Evolutionary conservation across 306 rosid genomes (phyloP).

Genomic region (Medicago lupulina): DNA sequence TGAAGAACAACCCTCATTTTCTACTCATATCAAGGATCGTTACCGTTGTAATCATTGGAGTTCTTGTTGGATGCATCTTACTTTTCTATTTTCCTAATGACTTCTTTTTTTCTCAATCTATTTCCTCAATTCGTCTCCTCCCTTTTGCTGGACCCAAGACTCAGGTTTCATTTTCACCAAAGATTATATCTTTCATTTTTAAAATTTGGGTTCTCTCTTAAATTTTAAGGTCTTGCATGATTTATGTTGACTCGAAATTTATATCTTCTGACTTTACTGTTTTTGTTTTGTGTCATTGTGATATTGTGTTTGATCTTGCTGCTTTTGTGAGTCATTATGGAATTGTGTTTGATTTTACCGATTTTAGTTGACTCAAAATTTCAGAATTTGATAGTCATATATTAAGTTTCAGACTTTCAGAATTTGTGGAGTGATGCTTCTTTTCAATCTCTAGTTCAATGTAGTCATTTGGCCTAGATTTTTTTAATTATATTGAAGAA

Average conservation of each 20-base stretch:
- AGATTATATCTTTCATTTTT: not conserved
- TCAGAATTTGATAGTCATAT: not conserved
- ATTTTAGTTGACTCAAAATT: constrained; percentile 22
- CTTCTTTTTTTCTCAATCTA: constrained; percentile 47
- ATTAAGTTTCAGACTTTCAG: not conserved
- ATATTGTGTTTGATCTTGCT: not conserved
- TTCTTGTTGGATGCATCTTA: constrained; percentile 66
- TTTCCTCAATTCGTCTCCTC: constrained; percentile 42
- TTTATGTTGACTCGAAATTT: constrained; percentile 41
- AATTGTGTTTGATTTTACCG: not conserved
- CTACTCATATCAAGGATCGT: constrained; percentile 50
- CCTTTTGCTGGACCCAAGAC: constrained; percentile 49
- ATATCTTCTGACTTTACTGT: constrained; percentile 11
- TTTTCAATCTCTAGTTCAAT: no score
- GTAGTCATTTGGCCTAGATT: no score
- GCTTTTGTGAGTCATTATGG: no score
- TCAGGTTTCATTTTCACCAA: constrained; percentile 56
- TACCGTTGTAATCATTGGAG: constrained; percentile 66
- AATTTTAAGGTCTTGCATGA: constrained; percentile 10
- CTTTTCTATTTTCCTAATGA: constrained; percentile 75
- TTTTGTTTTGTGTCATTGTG: not conserved
- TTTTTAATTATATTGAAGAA: no score
- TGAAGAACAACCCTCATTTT: constrained; percentile 50
- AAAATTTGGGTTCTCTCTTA: no score
- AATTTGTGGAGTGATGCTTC: no score